Conservation (phyloP, 2,329 filamentous ascomycete genomes). For the Stagonosporopsis cucurbitacearum region DNA sequence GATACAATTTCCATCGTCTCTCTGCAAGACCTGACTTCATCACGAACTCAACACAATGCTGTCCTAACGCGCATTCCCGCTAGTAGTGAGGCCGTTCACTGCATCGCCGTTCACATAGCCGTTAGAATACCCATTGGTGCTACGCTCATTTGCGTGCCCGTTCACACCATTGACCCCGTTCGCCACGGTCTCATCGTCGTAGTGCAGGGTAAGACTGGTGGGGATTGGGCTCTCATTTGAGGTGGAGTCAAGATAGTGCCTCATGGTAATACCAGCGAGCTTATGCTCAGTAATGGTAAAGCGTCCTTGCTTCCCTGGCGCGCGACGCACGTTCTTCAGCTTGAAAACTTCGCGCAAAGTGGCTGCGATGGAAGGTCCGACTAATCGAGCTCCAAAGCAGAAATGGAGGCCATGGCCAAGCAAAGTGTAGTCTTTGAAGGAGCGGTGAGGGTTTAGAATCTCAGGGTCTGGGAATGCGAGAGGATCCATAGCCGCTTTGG, state of each 20-base stretch:
- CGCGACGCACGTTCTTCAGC: slow-evolving; percentile 41
- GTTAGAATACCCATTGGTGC: slow-evolving; percentile 12
- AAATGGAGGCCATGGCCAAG: slow-evolving; percentile 44
- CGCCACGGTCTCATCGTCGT: slow-evolving; percentile 28
- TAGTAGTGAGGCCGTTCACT: slow-evolving; percentile 15
- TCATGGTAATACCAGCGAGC: slow-evolving; percentile 57
- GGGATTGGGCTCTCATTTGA: slow-evolving; percentile 54
- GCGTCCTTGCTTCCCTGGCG: slow-evolving; percentile 39
- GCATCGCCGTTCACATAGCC: slow-evolving; percentile 15
- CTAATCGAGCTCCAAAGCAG: slow-evolving; percentile 43
- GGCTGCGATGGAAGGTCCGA: slow-evolving; percentile 37
- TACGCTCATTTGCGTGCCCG: slow-evolving; percentile 15
- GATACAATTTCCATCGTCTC: neutral
- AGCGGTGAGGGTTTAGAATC: slow-evolving; percentile 47
- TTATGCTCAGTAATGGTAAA: slow-evolving; percentile 55
- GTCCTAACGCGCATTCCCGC: slow-evolving; percentile 2
- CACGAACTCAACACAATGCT: neutral
- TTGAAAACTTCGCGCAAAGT: slow-evolving; percentile 45
- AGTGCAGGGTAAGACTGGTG: slow-evolving; percentile 35
- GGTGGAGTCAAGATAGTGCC: slow-evolving; percentile 57
- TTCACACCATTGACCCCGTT: slow-evolving; percentile 23
- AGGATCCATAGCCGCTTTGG: slow-evolving; percentile 47
- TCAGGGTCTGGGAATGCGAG: slow-evolving; percentile 42
- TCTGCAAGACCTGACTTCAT: neutral
- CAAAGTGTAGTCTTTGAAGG: slow-evolving; percentile 41